Base-by-base conservation (phyloP, 768 basidiomycete species). In the Udeniomyces megalosporus region DNA sequence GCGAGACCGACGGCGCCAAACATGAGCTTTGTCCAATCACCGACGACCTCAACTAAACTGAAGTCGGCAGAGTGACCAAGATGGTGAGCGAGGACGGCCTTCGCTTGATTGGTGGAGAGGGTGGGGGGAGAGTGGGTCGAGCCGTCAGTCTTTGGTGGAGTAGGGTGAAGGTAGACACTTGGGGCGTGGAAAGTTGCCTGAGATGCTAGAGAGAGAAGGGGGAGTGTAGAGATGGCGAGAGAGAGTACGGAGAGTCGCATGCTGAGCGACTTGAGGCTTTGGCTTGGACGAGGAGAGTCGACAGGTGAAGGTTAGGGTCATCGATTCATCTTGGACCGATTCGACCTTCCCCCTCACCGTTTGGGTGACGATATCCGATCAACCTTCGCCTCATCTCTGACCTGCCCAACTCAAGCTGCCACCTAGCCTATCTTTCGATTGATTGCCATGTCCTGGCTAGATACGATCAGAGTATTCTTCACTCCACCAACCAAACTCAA, bases 21-120 rank as follows among this genome's bases (percentile, higher is more conserved):
- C 48, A 59, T 50, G 20, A 57, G 56, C 17, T 35, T 38, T 2
- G 56, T 66, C 67, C 66, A 51, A 42, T 68, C 58, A 31, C 70
- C 65, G 35, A 74, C 74, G 56, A 74, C 70, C 63, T 76, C 75
- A 57, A 67, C 73, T 31, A 81, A 71, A 28, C 76, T 73, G 69
- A 84, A 83, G 66, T 82, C 82, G 22, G 73, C 73, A 67, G 86
- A 85, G 5, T 86, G 77, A n/a, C 82, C 81, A 12, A 87, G 78
- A 70, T 87, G 84, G 58, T 79, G 80, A 22, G 84, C 80, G 34
- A 88, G 75, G 6, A 77, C 80, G 38, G 80, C 77, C 67, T 78
- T 81, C 47, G 82, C 82, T 54, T 80, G 79, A 46, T 78, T 76
- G 29, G 77, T 75, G 22, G 80, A 77, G 28, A 82, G 72, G 4